Evolutionary conservation across 179 eudicot species (phyloP).

Genomic region (Sideroxylon spinosum): DNA sequence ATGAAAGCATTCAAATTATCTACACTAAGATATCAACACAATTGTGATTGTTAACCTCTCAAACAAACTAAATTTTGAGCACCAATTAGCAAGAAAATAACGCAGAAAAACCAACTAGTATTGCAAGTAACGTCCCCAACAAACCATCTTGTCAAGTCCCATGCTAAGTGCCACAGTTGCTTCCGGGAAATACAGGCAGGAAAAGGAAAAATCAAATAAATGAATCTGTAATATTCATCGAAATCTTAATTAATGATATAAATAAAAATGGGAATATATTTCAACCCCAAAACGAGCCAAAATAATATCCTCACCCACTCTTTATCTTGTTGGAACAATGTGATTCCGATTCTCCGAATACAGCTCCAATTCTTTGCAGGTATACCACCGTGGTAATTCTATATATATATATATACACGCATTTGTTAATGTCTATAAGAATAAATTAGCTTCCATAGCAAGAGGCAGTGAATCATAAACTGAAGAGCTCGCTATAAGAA

Average conservation of each 20-base stretch:
- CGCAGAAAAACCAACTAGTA: conserved; percentile 1
- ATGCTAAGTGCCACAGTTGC: conserved; percentile 99
- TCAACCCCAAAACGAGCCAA: neutral
- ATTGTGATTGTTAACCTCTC: neutral
- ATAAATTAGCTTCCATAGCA: conserved; percentile 5
- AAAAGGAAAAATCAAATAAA: conserved; percentile 15
- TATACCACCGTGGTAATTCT: conserved; percentile 94
- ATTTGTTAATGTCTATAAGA: neutral
- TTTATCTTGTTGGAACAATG: conserved; percentile 83
- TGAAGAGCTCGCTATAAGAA: neutral
- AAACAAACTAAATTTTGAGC: neutral
- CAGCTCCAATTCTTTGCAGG: conserved; percentile 76
- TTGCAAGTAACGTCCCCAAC: conserved; percentile 35
- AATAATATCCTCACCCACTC: conserved; percentile 54
- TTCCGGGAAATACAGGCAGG: conserved; percentile 53
- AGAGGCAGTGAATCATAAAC: conserved; percentile 5
- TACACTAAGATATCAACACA: neutral
- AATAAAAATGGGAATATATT: neutral
- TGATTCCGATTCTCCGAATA: conserved; percentile 59
- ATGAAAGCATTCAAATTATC: neutral
- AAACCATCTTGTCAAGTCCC: conserved; percentile 95
- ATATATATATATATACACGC: conserved; percentile 6
- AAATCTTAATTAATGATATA: conserved; percentile 6
- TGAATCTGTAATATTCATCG: neutral
- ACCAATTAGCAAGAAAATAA: conserved; percentile 2